These are phyloP conservation scores for Penicillium brevicompactum DNA, from an alignment of 2,329 filamentous ascomycete species.

Conservation along the genomic window DNA sequence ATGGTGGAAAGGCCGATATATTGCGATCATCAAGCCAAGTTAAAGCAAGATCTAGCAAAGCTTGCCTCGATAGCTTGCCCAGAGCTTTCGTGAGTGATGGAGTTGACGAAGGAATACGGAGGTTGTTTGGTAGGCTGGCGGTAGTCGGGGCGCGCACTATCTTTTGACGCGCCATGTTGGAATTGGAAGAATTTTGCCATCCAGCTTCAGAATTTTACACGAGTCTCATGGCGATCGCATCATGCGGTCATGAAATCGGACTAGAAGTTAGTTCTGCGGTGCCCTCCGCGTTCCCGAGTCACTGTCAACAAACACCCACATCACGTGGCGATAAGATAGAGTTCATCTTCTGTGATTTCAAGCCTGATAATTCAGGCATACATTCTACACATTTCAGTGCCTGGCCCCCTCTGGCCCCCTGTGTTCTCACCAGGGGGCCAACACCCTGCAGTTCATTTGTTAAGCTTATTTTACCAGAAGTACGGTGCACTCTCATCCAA, in stretches of 20 bases:
- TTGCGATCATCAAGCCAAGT: slow-evolving; percentile 76
- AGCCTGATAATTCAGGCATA: neutral
- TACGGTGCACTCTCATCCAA: neutral
- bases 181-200: neutral
- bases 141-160: slow-evolving; percentile 63
- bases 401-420: neutral
- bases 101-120: slow-evolving; percentile 68
- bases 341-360: neutral
- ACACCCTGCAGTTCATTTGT: neutral
- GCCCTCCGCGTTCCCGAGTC: neutral
- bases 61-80: slow-evolving; percentile 68
- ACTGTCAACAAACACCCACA: slow-evolving; percentile 1
- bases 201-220: too few species aligned
- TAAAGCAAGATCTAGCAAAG: slow-evolving; percentile 71
- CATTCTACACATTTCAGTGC: neutral
- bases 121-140: slow-evolving; percentile 69
- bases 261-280: neutral
- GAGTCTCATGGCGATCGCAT: neutral
- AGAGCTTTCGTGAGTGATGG: slow-evolving; percentile 67
- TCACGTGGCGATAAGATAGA: slow-evolving; percentile 5
- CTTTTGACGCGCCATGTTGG: slow-evolving; percentile 35
- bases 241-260: neutral
- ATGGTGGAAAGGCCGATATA: slow-evolving; percentile 61
- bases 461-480: neutral
- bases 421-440: neutral